Conservation (phyloP, 495 filamentous ascomycete species). For the Podospora comata region DNA sequence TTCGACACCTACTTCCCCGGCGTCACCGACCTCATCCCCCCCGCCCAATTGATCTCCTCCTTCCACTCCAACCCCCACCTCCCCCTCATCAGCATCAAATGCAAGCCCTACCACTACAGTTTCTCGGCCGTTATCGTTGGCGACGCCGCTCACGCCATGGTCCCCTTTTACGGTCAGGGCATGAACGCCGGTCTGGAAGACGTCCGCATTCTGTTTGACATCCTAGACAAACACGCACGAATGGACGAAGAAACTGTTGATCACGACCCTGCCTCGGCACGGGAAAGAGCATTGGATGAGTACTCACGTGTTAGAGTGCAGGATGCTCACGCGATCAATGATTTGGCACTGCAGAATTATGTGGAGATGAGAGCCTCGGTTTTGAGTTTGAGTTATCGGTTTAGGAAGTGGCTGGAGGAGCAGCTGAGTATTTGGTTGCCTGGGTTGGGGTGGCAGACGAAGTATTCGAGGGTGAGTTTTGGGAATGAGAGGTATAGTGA, state of each 20-base stretch:
- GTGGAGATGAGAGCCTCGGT: conserved; percentile 88
- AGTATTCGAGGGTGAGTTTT: conserved; percentile 92
- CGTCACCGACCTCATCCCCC: conserved; percentile 76
- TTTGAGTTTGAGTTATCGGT: conserved; percentile 65
- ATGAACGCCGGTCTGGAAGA: conserved; percentile 88
- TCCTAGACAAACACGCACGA: conserved; percentile 60
- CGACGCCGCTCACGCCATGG: conserved; percentile 95
- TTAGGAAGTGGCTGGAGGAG: conserved; percentile 85
- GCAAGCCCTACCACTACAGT: conserved; percentile 76
- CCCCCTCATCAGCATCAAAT: conserved; percentile 89
- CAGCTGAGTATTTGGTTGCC: conserved; percentile 73
- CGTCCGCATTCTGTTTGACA: conserved; percentile 72
- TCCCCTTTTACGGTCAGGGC: conserved; percentile 90
- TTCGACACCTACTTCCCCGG: conserved; percentile 82
- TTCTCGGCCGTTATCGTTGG: conserved; percentile 81
- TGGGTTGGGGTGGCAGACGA: conserved; percentile 76
- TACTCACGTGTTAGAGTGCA: conserved; percentile 69
- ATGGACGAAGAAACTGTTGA: conserved; percentile 30
- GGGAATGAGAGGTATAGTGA: conserved; percentile 87
- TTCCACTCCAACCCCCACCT: conserved; percentile 81
- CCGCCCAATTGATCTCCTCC: conserved; percentile 61
- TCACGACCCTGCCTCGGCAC: conserved; percentile 32
- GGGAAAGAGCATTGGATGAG: conserved; percentile 61
- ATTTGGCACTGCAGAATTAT: conserved; percentile 88
- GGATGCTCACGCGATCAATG: conserved; percentile 88